A percentile compares a stretch with the other conserved stretches of the same genome.
These are phyloP conservation scores for Dioscorea dumetorum DNA, from an alignment of 106 monocot genomes.

Conservation along the genomic window DNA sequence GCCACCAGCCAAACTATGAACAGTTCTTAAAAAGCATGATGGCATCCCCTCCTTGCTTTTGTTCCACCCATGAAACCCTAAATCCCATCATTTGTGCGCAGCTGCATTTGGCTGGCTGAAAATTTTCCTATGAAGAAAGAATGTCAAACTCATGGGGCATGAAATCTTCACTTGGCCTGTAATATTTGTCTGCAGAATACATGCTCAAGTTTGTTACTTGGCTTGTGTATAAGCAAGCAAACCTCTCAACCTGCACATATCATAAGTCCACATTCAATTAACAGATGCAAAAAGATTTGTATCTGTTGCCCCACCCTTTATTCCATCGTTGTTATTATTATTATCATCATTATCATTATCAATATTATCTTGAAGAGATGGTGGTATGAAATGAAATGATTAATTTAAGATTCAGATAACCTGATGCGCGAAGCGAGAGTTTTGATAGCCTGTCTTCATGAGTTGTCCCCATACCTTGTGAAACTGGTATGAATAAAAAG, in stretches of 20 bases:
- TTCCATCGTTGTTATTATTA: too few species aligned
- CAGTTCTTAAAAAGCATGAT: too few species aligned
- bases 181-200: conserved; percentile 93
- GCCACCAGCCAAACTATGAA: too few species aligned
- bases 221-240: conserved; percentile 89
- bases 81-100: too few species aligned
- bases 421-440: conserved; percentile 98
- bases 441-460: conserved; percentile 96
- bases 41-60: too few species aligned
- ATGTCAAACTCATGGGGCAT: conserved; percentile 98
- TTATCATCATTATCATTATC: too few species aligned
- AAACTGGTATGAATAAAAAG: conserved; percentile 51
- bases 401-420: conserved; percentile 25
- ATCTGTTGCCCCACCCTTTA: too few species aligned
- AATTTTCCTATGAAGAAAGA: conserved; percentile 6
- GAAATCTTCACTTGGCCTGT: conserved; percentile 94
- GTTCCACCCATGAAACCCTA: too few species aligned
- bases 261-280: neutral
- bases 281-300: too few species aligned
- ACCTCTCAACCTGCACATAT: conserved; percentile 78
- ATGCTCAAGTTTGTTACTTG: conserved; percentile 84
- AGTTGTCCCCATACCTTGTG: conserved; percentile 96
- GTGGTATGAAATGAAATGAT: neutral
- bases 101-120: too few species aligned
- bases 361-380: too few species aligned